These are phyloP conservation scores for Monosporascus ibericus DNA, from an alignment of 2,329 filamentous ascomycete genomes.

Conservation along the genomic window DNA sequence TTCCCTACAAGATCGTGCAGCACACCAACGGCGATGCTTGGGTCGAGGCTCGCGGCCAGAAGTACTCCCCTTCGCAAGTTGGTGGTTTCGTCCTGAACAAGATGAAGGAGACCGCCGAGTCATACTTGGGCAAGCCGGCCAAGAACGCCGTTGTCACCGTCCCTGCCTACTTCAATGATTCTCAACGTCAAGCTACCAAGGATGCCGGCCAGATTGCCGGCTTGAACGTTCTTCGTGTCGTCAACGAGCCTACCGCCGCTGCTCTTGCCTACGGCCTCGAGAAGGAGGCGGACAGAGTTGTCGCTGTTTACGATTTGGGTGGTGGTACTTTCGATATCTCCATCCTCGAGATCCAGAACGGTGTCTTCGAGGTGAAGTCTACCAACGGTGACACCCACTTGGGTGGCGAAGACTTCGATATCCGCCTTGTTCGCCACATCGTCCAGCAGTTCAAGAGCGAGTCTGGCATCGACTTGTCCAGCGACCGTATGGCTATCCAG, in stretches of 20 bases:
- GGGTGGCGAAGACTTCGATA: constrained; percentile 97
- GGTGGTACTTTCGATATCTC: constrained; percentile 99
- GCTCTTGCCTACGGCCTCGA: constrained; percentile 94
- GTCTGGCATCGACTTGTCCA: constrained; percentile 80
- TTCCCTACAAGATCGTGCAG: constrained; percentile 97
- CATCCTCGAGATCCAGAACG: constrained; percentile 92
- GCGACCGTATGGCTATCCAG: constrained; percentile 97
- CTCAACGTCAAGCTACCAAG: constrained; percentile 96
- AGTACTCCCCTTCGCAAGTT: constrained; percentile 97
- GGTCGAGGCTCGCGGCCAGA: constrained; percentile 88
- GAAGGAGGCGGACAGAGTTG: constrained; percentile 83
- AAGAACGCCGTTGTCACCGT: constrained; percentile 98
- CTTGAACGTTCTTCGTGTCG: constrained; percentile 92
- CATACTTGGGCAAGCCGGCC: constrained; percentile 81
- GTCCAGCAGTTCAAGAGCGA: constrained; percentile 97
- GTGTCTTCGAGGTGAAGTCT: constrained; percentile 98
- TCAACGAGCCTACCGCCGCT: constrained; percentile 96
- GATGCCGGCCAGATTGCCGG: constrained; percentile 95
- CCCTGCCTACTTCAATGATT: constrained; percentile 98
- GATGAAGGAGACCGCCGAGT: constrained; percentile 98
- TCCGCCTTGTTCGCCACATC: constrained; percentile 86
- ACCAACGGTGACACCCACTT: constrained; percentile 98
- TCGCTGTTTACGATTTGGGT: constrained; percentile 96
- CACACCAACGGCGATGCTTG: constrained; percentile 95
- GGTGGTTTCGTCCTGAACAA: constrained; percentile 95